Percentiles rank a stretch among this genome's conserved stretches.
phyloP scores from a whole-genome alignment of 768 basidiomycete species.

The Lentinula edodes region DNA sequence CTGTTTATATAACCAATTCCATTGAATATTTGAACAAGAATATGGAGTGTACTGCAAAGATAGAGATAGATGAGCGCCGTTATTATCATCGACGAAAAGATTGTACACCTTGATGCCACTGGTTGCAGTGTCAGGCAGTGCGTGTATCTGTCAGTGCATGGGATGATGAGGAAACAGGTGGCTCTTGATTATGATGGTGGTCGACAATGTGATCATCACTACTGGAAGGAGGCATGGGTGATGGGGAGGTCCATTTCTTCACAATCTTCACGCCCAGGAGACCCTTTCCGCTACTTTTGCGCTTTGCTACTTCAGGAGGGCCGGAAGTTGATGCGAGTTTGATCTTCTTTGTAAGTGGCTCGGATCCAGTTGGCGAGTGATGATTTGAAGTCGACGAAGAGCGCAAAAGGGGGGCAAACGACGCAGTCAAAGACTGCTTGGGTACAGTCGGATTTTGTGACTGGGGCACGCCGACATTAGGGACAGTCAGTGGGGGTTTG shows the following conservation, averaged over 20 bases:
- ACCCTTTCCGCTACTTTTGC: neutral
- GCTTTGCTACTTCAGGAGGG: neutral
- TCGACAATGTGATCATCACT: neutral
- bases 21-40: neutral
- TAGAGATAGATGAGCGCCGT: too few species aligned
- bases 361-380: neutral
- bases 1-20: too few species aligned
- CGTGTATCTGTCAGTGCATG: neutral
- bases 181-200: neutral
- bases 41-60: neutral
- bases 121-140: too few species aligned
- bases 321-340: neutral
- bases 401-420: neutral
- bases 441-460: neutral
- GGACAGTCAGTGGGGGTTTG: neutral
- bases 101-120: neutral
- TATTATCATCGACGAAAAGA: neutral
- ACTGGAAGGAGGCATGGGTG: neutral
- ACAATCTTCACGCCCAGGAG: slow-evolving; percentile 2
- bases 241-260: slow-evolving; percentile 1
- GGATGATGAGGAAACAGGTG: neutral
- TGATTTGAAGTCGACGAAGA: neutral
- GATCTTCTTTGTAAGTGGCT: neutral
- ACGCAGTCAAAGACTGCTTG: neutral
- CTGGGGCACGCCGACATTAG: neutral